Evolutionary conservation across 495 filamentous ascomycete genomes (phyloP).

Genomic region (Trypethelium eluteriae): DNA sequence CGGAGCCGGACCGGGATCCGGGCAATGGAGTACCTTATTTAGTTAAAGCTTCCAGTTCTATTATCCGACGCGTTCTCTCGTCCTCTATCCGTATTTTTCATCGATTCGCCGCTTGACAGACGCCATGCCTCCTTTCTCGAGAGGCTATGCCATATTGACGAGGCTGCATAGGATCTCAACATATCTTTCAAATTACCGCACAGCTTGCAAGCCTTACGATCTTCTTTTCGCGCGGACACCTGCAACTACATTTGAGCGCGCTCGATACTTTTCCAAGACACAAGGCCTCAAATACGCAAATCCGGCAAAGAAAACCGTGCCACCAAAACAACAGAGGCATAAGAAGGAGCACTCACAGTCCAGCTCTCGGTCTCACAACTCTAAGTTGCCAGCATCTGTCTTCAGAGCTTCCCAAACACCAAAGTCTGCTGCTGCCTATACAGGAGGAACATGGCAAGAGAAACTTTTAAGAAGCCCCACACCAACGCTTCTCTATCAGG

Average conservation of each 20-base stretch:
- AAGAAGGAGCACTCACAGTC: neutral
- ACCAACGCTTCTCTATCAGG: constrained; percentile 18
- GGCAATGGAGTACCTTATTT: neutral
- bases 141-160: neutral
- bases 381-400: neutral
- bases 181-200: neutral
- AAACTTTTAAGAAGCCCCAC: constrained; percentile 12
- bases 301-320: neutral
- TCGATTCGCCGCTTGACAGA: neutral
- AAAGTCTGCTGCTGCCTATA: neutral
- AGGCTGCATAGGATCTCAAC: neutral
- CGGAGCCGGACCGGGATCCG: neutral
- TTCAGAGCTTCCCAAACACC: constrained; percentile 1
- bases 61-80: neutral
- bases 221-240: neutral
- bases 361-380: neutral
- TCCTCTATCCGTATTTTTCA: neutral
- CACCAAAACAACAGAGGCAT: neutral
- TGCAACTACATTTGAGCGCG: neutral
- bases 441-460: neutral
- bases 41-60: too few relatives aligned
- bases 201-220: neutral
- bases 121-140: neutral
- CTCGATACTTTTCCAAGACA: neutral
- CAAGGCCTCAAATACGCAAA: neutral